Conservation (phyloP, 306 rosid species). For the Rosa chinensis region DNA sequence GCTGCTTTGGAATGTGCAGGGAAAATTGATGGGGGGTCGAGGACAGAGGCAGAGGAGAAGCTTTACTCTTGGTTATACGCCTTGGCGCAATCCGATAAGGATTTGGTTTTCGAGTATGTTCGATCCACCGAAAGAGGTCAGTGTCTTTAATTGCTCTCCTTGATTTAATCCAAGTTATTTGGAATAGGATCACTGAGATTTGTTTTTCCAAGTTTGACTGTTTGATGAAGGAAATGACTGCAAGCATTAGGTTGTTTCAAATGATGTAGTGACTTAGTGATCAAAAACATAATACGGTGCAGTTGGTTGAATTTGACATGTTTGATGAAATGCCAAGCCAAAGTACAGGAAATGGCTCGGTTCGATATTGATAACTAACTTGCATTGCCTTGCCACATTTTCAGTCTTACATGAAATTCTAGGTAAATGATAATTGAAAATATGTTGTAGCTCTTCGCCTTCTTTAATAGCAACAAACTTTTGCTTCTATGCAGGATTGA, state of each 20-base stretch:
- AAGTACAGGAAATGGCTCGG: background rate
- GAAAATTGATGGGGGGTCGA: conserved; percentile 60
- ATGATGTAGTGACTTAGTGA: background rate
- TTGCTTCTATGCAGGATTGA: conserved; percentile 55
- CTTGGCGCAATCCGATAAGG: conserved; percentile 62
- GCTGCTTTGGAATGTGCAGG: conserved; percentile 39
- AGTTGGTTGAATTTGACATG: background rate
- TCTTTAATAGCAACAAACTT: background rate
- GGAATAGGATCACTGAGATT: background rate
- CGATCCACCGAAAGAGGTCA: conserved; percentile 81
- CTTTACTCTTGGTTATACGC: conserved; percentile 72
- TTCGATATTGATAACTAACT: background rate
- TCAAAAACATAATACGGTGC: background rate
- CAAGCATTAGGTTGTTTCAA: background rate
- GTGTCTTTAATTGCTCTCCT: conserved; percentile 10
- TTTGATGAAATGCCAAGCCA: background rate
- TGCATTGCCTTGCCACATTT: background rate
- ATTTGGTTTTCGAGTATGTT: conserved; percentile 75
- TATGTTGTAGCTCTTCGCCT: background rate
- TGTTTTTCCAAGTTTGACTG: background rate
- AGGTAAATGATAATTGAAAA: background rate
- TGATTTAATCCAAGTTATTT: background rate
- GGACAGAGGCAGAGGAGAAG: conserved; percentile 70
- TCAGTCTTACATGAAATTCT: background rate
- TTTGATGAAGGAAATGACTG: too few relatives aligned